These are phyloP conservation scores for Lunasporangiospora selenospora DNA, from an alignment of 192 early-diverging fungal genomes.

Conservation along the genomic window DNA sequence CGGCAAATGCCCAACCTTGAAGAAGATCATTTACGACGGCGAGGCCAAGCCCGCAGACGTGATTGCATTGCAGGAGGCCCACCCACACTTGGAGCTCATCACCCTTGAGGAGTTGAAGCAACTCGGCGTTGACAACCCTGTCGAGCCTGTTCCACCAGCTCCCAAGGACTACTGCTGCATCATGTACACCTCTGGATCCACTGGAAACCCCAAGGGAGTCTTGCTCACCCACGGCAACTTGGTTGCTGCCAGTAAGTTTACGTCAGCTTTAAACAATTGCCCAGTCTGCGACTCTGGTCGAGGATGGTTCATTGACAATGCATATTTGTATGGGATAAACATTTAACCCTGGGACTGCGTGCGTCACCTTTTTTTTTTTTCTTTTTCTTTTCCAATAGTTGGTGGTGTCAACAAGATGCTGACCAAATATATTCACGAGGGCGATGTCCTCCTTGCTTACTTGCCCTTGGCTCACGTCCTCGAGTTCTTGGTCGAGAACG, in stretches of 20 bases:
- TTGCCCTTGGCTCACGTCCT: constrained; percentile 91
- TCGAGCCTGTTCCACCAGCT: constrained; percentile 68
- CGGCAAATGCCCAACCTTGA: constrained; percentile 63
- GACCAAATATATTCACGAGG: constrained; percentile 52
- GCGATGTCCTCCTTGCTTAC: constrained; percentile 77
- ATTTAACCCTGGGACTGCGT: constrained; percentile 2
- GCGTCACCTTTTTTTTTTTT: background rate
- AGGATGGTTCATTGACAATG: no score
- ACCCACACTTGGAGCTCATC: constrained; percentile 54
- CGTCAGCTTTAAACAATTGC: no score
- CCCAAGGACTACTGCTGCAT: constrained; percentile 81
- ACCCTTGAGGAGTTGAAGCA: constrained; percentile 71
- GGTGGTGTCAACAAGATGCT: constrained; percentile 63
- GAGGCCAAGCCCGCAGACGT: constrained; percentile 57
- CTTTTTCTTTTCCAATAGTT: constrained; percentile 46
- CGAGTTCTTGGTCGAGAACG: constrained; percentile 85
- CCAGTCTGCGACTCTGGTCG: no score
- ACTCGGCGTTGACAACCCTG: constrained; percentile 70
- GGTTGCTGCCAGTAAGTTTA: constrained; percentile 70
- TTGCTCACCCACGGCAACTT: constrained; percentile 85
- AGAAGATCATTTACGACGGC: constrained; percentile 76
- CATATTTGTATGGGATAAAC: no score
- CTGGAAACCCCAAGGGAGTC: constrained; percentile 94
- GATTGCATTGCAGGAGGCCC: constrained; percentile 51
- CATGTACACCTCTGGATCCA: constrained; percentile 93